A percentile compares a stretch with the other conserved stretches of the same genome.
Conservation (phyloP, 768 basidiomycete genomes). For the Mycena vulgaris region DNA sequence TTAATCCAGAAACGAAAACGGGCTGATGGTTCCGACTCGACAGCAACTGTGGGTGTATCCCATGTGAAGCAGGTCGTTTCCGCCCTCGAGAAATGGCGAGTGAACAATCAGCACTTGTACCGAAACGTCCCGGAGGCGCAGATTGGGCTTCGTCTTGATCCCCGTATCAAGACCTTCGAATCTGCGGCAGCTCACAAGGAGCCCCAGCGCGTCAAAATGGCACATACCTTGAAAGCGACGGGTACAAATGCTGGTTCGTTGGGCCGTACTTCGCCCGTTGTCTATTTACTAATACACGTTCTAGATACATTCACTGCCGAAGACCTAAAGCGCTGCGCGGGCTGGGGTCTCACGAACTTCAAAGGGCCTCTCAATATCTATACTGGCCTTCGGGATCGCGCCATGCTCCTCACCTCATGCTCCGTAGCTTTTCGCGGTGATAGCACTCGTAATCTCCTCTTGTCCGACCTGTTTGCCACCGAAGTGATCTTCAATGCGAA, state of each 20-base stretch:
- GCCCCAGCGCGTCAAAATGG: not conserved
- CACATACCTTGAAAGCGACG: slow-evolving; percentile 4
- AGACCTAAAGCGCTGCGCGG: too few relatives aligned
- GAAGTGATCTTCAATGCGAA: too few relatives aligned
- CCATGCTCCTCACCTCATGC: too few relatives aligned
- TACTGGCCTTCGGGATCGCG: slow-evolving; percentile 1
- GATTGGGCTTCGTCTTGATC: not conserved
- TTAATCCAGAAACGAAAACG: too few relatives aligned
- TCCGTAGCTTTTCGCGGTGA: too few relatives aligned
- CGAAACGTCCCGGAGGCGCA: not conserved
- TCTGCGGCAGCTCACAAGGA: slow-evolving; percentile 1
- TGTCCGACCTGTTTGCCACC: slow-evolving; percentile 2
- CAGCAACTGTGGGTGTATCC: too few relatives aligned
- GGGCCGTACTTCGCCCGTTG: too few relatives aligned
- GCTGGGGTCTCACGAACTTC: slow-evolving; percentile 11
- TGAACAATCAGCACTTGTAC: slow-evolving; percentile 1
- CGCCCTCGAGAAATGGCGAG: too few relatives aligned
- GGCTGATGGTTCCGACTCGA: too few relatives aligned
- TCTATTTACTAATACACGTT: too few relatives aligned
- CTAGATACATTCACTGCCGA: too few relatives aligned
- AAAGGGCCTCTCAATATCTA: not conserved
- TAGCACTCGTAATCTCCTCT: slow-evolving; percentile 10
- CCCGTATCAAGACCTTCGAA: not conserved
- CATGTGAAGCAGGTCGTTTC: too few relatives aligned
- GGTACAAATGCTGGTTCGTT: not conserved